Evolutionary conservation across 1,139 yeast genomes (phyloP).

Genomic region (Candida sanyaensis): DNA sequence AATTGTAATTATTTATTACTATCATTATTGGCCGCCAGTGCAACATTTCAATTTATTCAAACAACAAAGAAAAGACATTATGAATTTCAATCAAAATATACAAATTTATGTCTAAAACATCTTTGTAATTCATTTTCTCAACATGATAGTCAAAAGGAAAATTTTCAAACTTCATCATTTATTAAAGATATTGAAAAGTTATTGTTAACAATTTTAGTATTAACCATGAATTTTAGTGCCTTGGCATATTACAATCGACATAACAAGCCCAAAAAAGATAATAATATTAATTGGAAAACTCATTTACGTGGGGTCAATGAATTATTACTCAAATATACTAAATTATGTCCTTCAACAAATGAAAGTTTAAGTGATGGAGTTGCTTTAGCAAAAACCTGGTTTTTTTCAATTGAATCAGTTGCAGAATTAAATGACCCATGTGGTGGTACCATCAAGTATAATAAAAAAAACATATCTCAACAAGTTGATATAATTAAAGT

Average conservation of each 20-base stretch:
- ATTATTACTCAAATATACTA: conserved; percentile 33
- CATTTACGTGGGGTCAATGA: conserved; percentile 46
- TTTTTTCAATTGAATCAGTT: conserved; percentile 41
- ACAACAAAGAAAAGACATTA: conserved; percentile 34
- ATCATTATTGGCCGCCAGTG: conserved; percentile 37
- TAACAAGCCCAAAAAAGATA: background rate
- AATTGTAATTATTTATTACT: conserved; percentile 38
- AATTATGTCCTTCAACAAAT: conserved; percentile 18
- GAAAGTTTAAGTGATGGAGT: conserved; percentile 32
- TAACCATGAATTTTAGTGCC: conserved; percentile 42
- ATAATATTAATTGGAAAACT: conserved; percentile 30
- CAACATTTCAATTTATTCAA: conserved; percentile 39
- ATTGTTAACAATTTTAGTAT: conserved; percentile 37
- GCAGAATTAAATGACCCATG: conserved; percentile 34
- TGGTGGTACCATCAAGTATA: conserved; percentile 32
- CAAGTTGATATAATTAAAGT: conserved; percentile 14
- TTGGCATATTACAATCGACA: conserved; percentile 14
- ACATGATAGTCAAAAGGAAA: conserved; percentile 11
- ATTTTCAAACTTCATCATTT: conserved; percentile 12
- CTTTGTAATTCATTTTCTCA: conserved; percentile 35
- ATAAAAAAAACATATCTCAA: conserved; percentile 10
- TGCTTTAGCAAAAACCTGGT: conserved; percentile 49
- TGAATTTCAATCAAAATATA: conserved; percentile 30
- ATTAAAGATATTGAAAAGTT: conserved; percentile 39
- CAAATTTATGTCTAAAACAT: conserved; percentile 31